These are phyloP conservation scores for Comarum palustre DNA, from an alignment of 306 rosid genomes.

Conservation along the genomic window DNA sequence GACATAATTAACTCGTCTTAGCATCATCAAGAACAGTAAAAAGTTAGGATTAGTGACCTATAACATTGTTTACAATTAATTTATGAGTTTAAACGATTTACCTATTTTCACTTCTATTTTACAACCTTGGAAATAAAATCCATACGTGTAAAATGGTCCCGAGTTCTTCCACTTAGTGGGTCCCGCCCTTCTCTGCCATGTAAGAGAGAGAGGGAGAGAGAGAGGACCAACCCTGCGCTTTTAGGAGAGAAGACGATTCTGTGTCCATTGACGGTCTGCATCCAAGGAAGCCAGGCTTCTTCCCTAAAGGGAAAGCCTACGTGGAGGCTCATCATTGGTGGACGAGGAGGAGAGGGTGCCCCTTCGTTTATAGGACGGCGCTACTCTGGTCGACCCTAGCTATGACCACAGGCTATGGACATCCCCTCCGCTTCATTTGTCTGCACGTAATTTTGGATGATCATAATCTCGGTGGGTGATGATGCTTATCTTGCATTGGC, in stretches of 20 bases:
- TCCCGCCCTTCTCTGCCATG: neutral
- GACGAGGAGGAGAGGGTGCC: neutral
- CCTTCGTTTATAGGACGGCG: conserved; percentile 26
- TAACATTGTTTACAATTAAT: too few relatives aligned
- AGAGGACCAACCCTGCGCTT: neutral
- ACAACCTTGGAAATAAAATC: too few relatives aligned
- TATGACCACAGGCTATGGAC: neutral
- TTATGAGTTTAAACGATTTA: too few relatives aligned
- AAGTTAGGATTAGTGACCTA: too few relatives aligned
- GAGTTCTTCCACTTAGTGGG: conserved; percentile 25
- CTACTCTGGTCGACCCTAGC: conserved; percentile 3
- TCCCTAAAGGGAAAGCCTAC: conserved; percentile 20
- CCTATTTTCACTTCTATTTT: too few relatives aligned
- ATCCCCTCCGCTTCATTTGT: too few relatives aligned
- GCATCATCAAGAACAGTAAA: too few relatives aligned
- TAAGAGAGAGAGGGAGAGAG: neutral
- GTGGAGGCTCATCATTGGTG: conserved; percentile 24
- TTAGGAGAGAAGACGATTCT: conserved; percentile 6
- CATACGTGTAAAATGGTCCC: neutral
- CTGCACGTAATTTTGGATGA: too few relatives aligned
- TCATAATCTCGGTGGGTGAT: too few relatives aligned
- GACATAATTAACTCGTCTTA: too few relatives aligned
- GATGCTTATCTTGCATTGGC: neutral
- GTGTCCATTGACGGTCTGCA: conserved; percentile 1
- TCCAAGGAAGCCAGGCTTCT: neutral